Conservation (phyloP, 345 rosid genomes). For the Eucalyptus globulus region DNA sequence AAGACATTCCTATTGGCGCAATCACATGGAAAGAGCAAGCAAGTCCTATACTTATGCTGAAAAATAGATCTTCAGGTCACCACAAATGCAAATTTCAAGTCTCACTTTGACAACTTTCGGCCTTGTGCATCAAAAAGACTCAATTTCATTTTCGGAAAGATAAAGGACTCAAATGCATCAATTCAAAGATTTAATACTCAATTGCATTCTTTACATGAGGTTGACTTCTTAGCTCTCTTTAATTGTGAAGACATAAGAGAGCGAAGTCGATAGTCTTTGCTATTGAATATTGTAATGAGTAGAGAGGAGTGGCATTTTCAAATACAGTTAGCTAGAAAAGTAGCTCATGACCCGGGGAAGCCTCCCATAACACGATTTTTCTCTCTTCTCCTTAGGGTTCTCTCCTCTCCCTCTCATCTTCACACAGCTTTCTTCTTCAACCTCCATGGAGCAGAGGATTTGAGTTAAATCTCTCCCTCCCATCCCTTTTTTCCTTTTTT, state of each 20-base stretch:
- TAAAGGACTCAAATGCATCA: fast-evolving
- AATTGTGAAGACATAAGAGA: neutral
- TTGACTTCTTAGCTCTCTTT: neutral
- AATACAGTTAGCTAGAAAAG: neutral
- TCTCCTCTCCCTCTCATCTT: too few relatives aligned
- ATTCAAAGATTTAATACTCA: neutral
- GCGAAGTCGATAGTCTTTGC: neutral
- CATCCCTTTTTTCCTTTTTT: too few relatives aligned
- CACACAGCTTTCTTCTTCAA: too few relatives aligned
- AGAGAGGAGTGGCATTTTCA: neutral
- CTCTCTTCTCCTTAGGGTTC: too few relatives aligned
- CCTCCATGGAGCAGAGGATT: too few relatives aligned
- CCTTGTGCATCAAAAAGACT: neutral
- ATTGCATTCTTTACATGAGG: neutral
- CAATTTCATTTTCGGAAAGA: neutral
- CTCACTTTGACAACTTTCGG: neutral
- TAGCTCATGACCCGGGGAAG: neutral
- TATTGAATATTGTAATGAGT: neutral
- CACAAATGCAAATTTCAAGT: neutral
- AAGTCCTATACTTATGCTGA: neutral
- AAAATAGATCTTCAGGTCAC: neutral
- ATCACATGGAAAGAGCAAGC: neutral
- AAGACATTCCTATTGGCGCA: neutral
- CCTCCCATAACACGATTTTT: too few relatives aligned
- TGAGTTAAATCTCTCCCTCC: too few relatives aligned